Conservation (phyloP, 2,329 filamentous ascomycete genomes). For the Ophiostoma ulmi region DNA sequence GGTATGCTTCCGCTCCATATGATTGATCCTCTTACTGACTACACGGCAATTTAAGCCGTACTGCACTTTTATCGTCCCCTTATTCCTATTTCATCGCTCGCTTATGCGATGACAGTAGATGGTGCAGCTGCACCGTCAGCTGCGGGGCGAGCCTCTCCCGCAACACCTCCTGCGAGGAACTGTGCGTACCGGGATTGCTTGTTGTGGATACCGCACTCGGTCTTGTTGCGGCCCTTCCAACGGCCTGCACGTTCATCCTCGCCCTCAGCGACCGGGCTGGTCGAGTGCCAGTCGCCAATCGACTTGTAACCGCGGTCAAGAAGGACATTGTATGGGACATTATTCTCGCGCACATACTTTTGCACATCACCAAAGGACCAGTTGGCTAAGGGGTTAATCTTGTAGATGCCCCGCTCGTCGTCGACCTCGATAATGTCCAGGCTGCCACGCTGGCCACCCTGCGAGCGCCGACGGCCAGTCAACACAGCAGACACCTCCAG, state of each 20-base stretch:
- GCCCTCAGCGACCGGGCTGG: slow-evolving; percentile 77
- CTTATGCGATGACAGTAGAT: neutral
- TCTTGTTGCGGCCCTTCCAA: slow-evolving; percentile 95
- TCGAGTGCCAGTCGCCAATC: slow-evolving; percentile 97
- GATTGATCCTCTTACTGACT: neutral
- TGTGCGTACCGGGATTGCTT: slow-evolving; percentile 89
- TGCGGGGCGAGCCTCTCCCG: neutral
- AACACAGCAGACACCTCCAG: slow-evolving; percentile 85
- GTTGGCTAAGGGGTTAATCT: slow-evolving; percentile 94
- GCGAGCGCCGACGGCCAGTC: slow-evolving; percentile 84
- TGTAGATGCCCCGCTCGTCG: slow-evolving; percentile 79
- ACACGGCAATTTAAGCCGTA: neutral
- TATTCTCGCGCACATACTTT: slow-evolving; percentile 75
- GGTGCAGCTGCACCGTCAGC: neutral
- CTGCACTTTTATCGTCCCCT: neutral
- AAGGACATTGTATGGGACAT: slow-evolving; percentile 89
- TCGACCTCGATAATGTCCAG: slow-evolving; percentile 91
- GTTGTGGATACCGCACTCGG: slow-evolving; percentile 98
- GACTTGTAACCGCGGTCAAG: slow-evolving; percentile 96
- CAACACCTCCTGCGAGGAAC: slow-evolving; percentile 50
- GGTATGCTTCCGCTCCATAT: slow-evolving; percentile 14
- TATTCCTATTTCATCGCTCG: neutral
- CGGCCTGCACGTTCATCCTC: slow-evolving; percentile 95
- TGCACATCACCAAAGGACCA: slow-evolving; percentile 91
- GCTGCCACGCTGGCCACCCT: slow-evolving; percentile 86